Evolutionary conservation across 768 basidiomycete genomes (phyloP).

Genomic region (Tremella fuciformis): DNA sequence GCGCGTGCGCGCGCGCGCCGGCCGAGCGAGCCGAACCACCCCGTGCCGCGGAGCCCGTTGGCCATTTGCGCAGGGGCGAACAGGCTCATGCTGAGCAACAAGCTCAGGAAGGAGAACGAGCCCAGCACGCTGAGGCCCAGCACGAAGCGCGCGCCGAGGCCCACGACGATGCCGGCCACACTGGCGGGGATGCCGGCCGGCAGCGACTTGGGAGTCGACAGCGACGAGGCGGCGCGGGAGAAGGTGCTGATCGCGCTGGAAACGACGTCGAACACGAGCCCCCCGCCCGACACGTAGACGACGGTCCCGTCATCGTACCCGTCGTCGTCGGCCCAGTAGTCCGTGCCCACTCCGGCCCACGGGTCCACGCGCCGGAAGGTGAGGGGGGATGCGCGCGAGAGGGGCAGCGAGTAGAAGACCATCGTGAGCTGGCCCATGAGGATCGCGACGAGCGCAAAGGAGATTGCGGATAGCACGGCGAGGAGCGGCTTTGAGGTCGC

Average conservation of each 20-base stretch:
- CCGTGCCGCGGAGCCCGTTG: constrained; percentile 33
- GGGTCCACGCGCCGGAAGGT: neutral
- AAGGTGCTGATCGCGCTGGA: constrained; percentile 35
- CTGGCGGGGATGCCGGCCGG: neutral
- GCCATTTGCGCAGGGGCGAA: constrained; percentile 39
- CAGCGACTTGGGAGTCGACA: neutral
- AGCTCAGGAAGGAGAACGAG: constrained; percentile 36
- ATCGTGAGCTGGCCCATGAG: constrained; percentile 29
- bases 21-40: constrained; percentile 29
- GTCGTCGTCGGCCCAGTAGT: constrained; percentile 19
- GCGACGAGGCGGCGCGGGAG: constrained; percentile 17
- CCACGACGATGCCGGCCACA: constrained; percentile 4
- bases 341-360: neutral
- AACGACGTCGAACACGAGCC: constrained; percentile 37
- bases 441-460: constrained; percentile 32
- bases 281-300: constrained; percentile 31
- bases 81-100: constrained; percentile 32
- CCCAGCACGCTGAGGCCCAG: constrained; percentile 41
- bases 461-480: constrained; percentile 24
- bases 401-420: constrained; percentile 17
- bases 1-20: constrained; percentile 11
- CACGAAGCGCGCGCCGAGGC: constrained; percentile 27
- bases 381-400: neutral
- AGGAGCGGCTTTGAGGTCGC: constrained; percentile 44
- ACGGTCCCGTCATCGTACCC: constrained; percentile 12